Evolutionary conservation across 2,329 filamentous ascomycete genomes (phyloP), one percentile per base, ranked within the genome.

Genomic region (Sclerotinia subarctica): DNA sequence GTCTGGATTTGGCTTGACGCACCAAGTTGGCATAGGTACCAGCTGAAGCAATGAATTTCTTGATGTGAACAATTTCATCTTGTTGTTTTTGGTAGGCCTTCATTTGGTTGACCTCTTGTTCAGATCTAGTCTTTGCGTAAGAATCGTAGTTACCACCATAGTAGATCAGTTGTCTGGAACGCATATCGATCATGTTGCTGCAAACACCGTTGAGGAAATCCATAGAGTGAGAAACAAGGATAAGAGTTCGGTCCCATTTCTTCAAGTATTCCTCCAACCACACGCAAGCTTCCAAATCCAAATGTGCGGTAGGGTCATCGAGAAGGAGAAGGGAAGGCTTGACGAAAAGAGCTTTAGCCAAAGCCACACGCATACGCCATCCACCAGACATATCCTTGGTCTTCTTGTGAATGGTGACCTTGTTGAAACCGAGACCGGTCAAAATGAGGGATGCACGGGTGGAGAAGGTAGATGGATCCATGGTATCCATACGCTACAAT

Each of bases 311-410:
- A 54, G 95, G 95, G 84, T 99, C 95, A 79, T 99, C 95, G 77
- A 99, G 93, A 73, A 99, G 87, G 63, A 99, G 88, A 68, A 99
- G 86, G 24, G 93, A 95, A 47, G 96, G 95, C 87, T 96, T 96
- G 82, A 99, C 94, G 84, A 99, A 99, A 65, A 99, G 90, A 68
- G 95, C 95, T 86, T 98, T 97, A 79, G 87, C 95, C 70, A 99
- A 89, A 68, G 95, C 95, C 69, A 99, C 95, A 87, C 96, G 93
- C 95, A 99, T 99, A 85, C 94, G 90, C 95, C 95, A 99, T 76
- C 95, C 95, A 92, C 95, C 95, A 73, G 95, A 99, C 96, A 99
- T 99, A 81, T 99, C 96, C 88, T 98, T 99, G 76, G 96, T 99
- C 89, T 96, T 97, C 88, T 99, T 99, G 81, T 96, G 85, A 78